Conservation (phyloP, 139 green algal species). For the Chlamydomonas asymmetrica region DNA sequence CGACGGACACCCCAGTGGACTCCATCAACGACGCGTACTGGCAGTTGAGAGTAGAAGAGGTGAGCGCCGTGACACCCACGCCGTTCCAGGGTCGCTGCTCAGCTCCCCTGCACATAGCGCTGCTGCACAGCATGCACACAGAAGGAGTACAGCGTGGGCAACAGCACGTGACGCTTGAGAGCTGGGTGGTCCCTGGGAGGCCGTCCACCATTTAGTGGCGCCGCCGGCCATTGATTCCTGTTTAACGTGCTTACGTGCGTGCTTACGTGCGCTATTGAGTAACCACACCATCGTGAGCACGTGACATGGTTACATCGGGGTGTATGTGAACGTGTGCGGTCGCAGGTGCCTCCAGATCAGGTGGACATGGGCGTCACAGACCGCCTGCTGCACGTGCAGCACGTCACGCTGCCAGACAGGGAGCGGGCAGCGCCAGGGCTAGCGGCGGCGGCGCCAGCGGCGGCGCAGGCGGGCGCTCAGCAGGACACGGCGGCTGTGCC, state of each 20-base stretch:
- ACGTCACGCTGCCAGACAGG: slow-evolving; percentile 9
- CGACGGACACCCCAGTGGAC: slow-evolving; percentile 53
- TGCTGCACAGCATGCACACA: no score
- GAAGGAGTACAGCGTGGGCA: background rate
- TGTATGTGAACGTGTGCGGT: background rate
- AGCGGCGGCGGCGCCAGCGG: background rate
- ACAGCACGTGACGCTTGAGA: background rate
- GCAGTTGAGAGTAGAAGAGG: slow-evolving; percentile 61
- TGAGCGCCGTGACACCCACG: background rate
- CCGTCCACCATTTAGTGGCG: background rate
- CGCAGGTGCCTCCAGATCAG: background rate
- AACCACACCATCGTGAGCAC: background rate
- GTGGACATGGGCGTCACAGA: background rate
- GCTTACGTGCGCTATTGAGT: background rate
- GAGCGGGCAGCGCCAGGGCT: background rate
- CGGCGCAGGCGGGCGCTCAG: background rate
- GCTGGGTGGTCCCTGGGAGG: background rate
- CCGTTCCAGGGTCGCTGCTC: background rate
- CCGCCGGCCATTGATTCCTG: background rate
- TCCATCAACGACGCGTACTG: slow-evolving; percentile 83
- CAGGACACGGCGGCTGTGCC: background rate
- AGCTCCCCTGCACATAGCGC: background rate
- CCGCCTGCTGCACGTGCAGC: background rate
- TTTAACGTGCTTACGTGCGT: background rate
- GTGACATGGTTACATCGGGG: no score